A percentile compares a stretch with the other conserved stretches of the same genome.
Evolutionary conservation across 164 flowering plant species (phyloP).

Genomic region (Warburgia ugandensis): DNA sequence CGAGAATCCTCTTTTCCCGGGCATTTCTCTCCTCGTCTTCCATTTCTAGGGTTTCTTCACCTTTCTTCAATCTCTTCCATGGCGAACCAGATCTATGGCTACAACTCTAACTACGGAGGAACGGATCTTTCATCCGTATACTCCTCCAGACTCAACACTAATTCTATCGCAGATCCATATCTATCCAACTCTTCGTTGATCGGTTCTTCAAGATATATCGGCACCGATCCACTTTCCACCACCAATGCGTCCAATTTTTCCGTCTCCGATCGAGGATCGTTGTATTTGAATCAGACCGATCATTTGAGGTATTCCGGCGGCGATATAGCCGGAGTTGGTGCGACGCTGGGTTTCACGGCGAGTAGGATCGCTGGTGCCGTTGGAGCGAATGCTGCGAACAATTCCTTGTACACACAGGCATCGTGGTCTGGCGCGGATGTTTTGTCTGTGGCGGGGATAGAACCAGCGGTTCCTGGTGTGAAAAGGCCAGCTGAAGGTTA

Average conservation of each 20-base stretch:
- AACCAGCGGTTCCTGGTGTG: conserved; percentile 17
- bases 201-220: conserved; percentile 16
- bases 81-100: conserved; percentile 33
- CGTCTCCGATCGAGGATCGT: conserved; percentile 5
- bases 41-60: too few relatives aligned
- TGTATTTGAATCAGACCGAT: conserved; percentile 12
- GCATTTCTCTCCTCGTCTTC: too few relatives aligned
- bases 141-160: conserved; percentile 8
- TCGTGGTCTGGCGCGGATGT: conserved; percentile 16
- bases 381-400: conserved; percentile 5
- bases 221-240: conserved; percentile 8
- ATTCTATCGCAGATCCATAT: conserved; percentile 16
- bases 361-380: conserved; percentile 2
- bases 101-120: conserved; percentile 25
- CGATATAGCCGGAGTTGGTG: conserved; percentile 8
- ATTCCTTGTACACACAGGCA: conserved; percentile 8
- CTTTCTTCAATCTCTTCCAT: conserved; percentile 11
- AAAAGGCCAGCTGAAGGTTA: conserved; percentile 47
- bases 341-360: background rate
- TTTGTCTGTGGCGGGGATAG: conserved; percentile 11
- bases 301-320: conserved; percentile 10
- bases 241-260: conserved; percentile 13
- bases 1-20: too few relatives aligned
- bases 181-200: conserved; percentile 16
- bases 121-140: conserved; percentile 13